These are phyloP conservation scores for Cordyceps cateniannulata DNA, from an alignment of 2,329 filamentous ascomycete species.

Conservation along the genomic window DNA sequence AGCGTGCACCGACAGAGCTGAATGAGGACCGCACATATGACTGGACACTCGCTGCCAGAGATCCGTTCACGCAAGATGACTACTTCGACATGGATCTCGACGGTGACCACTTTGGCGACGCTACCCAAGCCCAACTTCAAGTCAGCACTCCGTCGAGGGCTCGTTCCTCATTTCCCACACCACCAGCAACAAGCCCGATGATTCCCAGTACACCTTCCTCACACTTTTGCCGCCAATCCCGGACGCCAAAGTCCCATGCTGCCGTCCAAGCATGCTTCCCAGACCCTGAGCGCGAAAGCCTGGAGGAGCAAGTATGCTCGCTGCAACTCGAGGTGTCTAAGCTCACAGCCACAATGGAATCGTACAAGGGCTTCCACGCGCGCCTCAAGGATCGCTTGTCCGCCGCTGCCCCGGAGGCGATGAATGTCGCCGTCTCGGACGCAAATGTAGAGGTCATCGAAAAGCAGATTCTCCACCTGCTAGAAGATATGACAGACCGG, in stretches of 20 bases:
- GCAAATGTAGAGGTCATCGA: slow-evolving; percentile 31
- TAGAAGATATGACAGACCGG: slow-evolving; percentile 41
- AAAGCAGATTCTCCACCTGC: slow-evolving; percentile 33
- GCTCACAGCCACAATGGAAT: slow-evolving; percentile 40
- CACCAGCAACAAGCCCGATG: slow-evolving; percentile 47
- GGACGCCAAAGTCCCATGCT: slow-evolving; percentile 21
- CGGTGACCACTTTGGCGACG: slow-evolving; percentile 41
- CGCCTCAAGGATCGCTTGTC: slow-evolving; percentile 32
- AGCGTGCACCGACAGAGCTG: slow-evolving; percentile 14
- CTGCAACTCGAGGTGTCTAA: slow-evolving; percentile 43
- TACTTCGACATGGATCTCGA: slow-evolving; percentile 34
- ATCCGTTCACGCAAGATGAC: slow-evolving; percentile 35
- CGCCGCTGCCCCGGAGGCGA: slow-evolving; percentile 11
- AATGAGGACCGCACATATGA: slow-evolving; percentile 30
- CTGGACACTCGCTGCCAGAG: slow-evolving; percentile 45
- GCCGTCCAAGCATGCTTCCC: slow-evolving; percentile 36
- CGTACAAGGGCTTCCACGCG: slow-evolving; percentile 36
- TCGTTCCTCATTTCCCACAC: slow-evolving; percentile 46
- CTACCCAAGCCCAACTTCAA: slow-evolving; percentile 42
- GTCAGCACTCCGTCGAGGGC: slow-evolving; percentile 45
- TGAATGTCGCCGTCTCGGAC: slow-evolving; percentile 11
- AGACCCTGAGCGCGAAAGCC: slow-evolving; percentile 34
- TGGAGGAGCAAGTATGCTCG: slow-evolving; percentile 42
- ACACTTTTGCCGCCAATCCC: slow-evolving; percentile 9
- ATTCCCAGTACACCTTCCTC: slow-evolving; percentile 33